Evolutionary conservation across 495 filamentous ascomycete species (phyloP).

Genomic region (Extremus antarcticus): DNA sequence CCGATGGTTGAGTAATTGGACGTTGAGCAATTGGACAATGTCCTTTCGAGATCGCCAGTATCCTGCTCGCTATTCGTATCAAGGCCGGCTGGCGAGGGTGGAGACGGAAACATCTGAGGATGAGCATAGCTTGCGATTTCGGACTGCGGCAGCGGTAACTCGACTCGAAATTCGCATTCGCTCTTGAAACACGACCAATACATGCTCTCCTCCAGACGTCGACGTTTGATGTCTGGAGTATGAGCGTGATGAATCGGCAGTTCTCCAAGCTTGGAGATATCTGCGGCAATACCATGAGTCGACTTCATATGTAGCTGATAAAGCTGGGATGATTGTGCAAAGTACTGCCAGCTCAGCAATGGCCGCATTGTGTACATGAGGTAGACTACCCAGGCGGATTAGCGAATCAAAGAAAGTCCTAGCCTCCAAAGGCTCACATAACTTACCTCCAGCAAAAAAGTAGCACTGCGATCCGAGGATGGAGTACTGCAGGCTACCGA

Average conservation of each 20-base stretch:
- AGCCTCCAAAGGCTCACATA: too few species aligned
- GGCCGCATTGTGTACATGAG: constrained; percentile 19
- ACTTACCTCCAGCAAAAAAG: constrained; percentile 14
- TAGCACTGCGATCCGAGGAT: constrained; percentile 10
- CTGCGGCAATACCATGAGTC: neutral
- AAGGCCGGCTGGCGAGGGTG: constrained; percentile 10
- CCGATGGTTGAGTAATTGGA: neutral
- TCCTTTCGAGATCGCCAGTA: neutral
- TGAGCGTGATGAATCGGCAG: neutral
- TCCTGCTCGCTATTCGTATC: neutral
- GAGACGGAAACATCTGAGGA: constrained; percentile 24
- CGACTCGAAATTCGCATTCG: constrained; percentile 26
- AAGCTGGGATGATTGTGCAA: constrained; percentile 7
- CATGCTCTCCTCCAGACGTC: constrained; percentile 21
- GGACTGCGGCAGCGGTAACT: constrained; percentile 20
- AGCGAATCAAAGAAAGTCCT: too few species aligned
- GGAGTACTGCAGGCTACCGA: constrained; percentile 8
- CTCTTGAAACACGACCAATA: constrained; percentile 32
- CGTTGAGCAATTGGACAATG: neutral
- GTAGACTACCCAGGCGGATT: constrained; percentile 11
- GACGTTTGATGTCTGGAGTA: neutral
- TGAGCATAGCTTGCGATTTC: constrained; percentile 15
- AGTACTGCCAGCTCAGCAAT: constrained; percentile 10
- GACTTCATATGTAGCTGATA: constrained; percentile 10
- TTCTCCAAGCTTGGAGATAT: neutral